Evolutionary conservation across 192 early-diverging fungal species (phyloP).

Genomic region (Coemansia sp.): DNA sequence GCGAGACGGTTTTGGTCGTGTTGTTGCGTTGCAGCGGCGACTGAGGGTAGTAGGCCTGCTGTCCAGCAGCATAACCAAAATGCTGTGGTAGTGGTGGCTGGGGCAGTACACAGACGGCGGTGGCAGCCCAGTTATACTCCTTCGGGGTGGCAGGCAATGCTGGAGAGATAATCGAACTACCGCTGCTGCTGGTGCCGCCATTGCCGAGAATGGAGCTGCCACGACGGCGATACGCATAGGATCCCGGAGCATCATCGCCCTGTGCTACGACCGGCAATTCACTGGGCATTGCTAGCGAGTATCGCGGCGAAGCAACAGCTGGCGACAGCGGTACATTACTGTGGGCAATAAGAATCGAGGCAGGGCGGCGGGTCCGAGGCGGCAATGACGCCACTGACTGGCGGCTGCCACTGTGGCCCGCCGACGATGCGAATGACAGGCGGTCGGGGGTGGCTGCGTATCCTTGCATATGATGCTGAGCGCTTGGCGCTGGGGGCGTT

Average conservation of each 20-base stretch:
- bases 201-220: slow-evolving; percentile 8
- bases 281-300: not conserved
- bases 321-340: not conserved
- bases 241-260: slow-evolving; percentile 8
- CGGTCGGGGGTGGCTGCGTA: not conserved
- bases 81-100: not conserved
- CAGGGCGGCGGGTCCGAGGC: slow-evolving; percentile 4
- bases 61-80: not conserved
- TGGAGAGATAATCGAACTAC: slow-evolving; percentile 27
- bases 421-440: not conserved
- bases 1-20: slow-evolving; percentile 38
- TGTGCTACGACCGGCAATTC: not conserved
- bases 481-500: not conserved
- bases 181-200: slow-evolving; percentile 26
- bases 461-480: not conserved
- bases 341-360: not conserved
- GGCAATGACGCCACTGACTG: slow-evolving; percentile 7
- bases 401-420: slow-evolving; percentile 1
- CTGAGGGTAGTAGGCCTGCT: not conserved
- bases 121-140: not conserved
- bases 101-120: not conserved
- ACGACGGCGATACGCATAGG: slow-evolving; percentile 21
- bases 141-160: slow-evolving; percentile 3
- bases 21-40: slow-evolving; percentile 24
- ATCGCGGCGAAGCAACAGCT: not conserved